A percentile compares a stretch with the other conserved stretches of the same genome.
Evolutionary conservation across 1,284 basidiomycete genomes (phyloP).

Genomic region (Golubevia pallescens): DNA sequence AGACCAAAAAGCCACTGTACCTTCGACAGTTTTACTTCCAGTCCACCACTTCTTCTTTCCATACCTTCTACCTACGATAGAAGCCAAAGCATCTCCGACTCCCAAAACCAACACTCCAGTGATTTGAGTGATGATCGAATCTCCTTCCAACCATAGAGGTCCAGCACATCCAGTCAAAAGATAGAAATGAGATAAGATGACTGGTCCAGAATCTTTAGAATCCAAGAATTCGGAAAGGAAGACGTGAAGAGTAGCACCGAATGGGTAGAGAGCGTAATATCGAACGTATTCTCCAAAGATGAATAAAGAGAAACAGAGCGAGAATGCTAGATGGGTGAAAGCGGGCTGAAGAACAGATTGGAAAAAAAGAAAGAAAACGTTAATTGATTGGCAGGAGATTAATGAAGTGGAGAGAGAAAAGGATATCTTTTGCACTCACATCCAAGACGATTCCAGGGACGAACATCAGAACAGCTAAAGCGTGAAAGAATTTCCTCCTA

Average conservation of each 20-base stretch:
- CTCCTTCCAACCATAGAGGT: constrained; percentile 87
- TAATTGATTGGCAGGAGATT: neutral
- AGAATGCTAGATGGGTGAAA: constrained; percentile 92
- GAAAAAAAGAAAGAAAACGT: neutral
- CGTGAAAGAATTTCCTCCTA: constrained; percentile 97
- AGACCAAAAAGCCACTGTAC: constrained; percentile 79
- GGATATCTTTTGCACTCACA: constrained; percentile 68
- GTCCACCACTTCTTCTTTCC: constrained; percentile 84
- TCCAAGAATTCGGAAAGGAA: constrained; percentile 96
- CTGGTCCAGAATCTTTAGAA: constrained; percentile 91
- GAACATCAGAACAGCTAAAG: constrained; percentile 92
- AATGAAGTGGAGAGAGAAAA: neutral
- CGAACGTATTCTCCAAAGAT: constrained; percentile 95
- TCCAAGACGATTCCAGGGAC: constrained; percentile 89
- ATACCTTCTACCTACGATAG: constrained; percentile 83
- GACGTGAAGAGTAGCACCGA: constrained; percentile 89
- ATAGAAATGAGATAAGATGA: constrained; percentile 96
- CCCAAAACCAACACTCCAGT: constrained; percentile 91
- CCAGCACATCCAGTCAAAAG: constrained; percentile 91
- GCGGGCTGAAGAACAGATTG: constrained; percentile 74
- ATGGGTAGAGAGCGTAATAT: constrained; percentile 96
- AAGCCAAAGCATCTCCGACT: constrained; percentile 91
- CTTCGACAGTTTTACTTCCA: constrained; percentile 88
- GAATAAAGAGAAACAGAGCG: constrained; percentile 87
- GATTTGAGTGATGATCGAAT: constrained; percentile 68